Evolutionary conservation across 805 yeast species (phyloP).

Genomic region (Candida ulmi): DNA sequence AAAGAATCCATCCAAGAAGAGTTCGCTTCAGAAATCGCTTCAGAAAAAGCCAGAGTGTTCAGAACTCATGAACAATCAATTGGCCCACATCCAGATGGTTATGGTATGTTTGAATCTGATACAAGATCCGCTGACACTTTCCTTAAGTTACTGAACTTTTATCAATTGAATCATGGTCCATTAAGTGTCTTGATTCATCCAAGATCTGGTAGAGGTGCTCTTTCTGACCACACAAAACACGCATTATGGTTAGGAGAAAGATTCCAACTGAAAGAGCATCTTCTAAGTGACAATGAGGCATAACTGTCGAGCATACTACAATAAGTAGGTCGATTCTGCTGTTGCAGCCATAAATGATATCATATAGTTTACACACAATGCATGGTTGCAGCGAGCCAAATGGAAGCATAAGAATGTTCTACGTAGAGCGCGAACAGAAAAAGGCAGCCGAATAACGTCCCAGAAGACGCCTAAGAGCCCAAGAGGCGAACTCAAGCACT

Average conservation of each 20-base stretch:
- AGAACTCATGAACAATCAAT: constrained; percentile 42
- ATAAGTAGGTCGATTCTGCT: too few species aligned
- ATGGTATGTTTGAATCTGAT: constrained; percentile 54
- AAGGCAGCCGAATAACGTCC: too few species aligned
- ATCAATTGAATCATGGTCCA: constrained; percentile 45
- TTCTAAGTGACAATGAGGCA: constrained; percentile 3
- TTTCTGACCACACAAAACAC: constrained; percentile 44
- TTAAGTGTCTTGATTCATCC: constrained; percentile 55
- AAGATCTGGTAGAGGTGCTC: constrained; percentile 30
- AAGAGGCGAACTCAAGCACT: too few species aligned
- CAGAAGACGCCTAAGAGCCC: too few species aligned
- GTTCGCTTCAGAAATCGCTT: constrained; percentile 33
- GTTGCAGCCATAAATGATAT: too few species aligned
- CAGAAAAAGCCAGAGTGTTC: constrained; percentile 37
- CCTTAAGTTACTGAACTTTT: constrained; percentile 40
- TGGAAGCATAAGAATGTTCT: too few species aligned
- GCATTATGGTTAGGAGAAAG: constrained; percentile 57
- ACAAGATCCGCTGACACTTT: constrained; percentile 41
- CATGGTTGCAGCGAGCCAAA: too few species aligned
- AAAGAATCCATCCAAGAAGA: constrained; percentile 34
- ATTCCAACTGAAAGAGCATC: constrained; percentile 15
- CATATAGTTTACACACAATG: too few species aligned
- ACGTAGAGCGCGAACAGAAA: too few species aligned
- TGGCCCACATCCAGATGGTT: constrained; percentile 49
- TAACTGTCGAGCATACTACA: too few species aligned